Percentiles rank a stretch among this genome's conserved stretches.
Conservation (phyloP, 352 stramenopile genomes). For the Albugo laibachii region DNA sequence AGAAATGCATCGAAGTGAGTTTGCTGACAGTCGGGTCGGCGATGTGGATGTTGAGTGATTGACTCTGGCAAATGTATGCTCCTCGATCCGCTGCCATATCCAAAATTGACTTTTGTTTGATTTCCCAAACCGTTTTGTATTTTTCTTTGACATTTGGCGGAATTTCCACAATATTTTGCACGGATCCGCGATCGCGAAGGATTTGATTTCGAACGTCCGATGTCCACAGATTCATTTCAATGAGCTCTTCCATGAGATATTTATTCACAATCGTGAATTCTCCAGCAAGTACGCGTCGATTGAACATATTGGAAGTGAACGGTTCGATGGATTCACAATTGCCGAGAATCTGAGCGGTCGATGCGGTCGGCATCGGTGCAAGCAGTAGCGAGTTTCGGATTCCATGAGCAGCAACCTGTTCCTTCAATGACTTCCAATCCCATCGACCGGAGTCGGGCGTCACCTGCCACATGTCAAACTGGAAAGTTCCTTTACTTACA, state of each 20-base stretch:
- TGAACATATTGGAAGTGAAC: constrained; percentile 99
- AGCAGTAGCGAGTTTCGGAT: constrained; percentile 98
- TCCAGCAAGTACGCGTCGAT: constrained; percentile 92
- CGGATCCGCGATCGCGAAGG: constrained; percentile 91
- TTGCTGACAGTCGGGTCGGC: constrained; percentile 94
- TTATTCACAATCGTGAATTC: constrained; percentile 99
- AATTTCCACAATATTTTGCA: constrained; percentile 83
- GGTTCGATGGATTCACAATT: constrained; percentile 99
- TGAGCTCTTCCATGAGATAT: constrained; percentile 96
- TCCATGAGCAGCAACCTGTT: constrained; percentile 86
- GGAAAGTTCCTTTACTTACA: constrained; percentile 91
- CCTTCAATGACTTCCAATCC: constrained; percentile 91
- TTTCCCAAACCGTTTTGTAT: constrained; percentile 99
- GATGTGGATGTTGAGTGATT: constrained; percentile 98
- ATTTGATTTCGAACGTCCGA: constrained; percentile 96
- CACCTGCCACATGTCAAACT: constrained; percentile 98
- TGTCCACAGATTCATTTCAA: constrained; percentile 91
- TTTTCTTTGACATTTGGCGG: constrained; percentile 81
- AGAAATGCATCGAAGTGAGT: constrained; percentile 99
- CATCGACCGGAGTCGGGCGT: constrained; percentile 81
- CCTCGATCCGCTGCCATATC: constrained; percentile 96
- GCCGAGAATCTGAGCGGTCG: constrained; percentile 96
- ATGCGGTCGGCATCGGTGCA: constrained; percentile 98
- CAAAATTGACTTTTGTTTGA: constrained; percentile 94
- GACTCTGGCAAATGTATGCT: constrained; percentile 96